Conservation (phyloP, 2,329 filamentous ascomycete species). For the Diplocarpon rosae region DNA sequence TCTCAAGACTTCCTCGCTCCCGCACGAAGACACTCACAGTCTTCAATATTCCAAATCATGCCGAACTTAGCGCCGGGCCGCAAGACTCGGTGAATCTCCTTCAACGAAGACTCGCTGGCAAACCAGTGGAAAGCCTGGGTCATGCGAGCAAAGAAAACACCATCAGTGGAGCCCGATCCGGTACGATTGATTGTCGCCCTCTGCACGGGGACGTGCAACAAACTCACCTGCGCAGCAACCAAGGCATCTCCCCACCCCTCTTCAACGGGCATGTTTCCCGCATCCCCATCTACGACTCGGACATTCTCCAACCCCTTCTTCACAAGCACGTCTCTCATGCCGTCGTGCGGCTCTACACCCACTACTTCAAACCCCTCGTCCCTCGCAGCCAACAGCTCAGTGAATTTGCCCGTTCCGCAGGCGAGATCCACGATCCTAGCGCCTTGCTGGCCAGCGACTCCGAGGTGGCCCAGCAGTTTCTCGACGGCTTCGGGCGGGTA, state of each 20-base stretch:
- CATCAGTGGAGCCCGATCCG: too few relatives aligned
- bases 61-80: conserved; percentile 49
- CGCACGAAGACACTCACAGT: conserved; percentile 39
- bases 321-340: conserved; percentile 53
- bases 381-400: conserved; percentile 46
- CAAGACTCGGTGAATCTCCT: conserved; percentile 57
- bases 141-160: not conserved
- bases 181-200: too few relatives aligned
- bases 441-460: conserved; percentile 35
- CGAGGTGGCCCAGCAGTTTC: conserved; percentile 44
- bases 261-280: conserved; percentile 42
- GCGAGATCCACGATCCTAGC: conserved; percentile 52
- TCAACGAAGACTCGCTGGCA: conserved; percentile 48
- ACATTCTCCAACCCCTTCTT: conserved; percentile 42
- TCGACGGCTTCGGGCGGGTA: conserved; percentile 50
- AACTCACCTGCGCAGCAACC: conserved; percentile 53
- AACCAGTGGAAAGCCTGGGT: conserved; percentile 42
- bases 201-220: too few relatives aligned
- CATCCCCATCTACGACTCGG: conserved; percentile 44
- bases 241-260: conserved; percentile 53
- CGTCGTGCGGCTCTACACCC: conserved; percentile 52
- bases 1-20: not conserved
- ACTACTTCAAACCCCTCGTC: conserved; percentile 48
- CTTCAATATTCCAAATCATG: conserved; percentile 65
- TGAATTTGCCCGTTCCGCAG: conserved; percentile 62